Evolutionary conservation across 2,329 filamentous ascomycete genomes (phyloP).

Genomic region (Cladorrhinum sp.): DNA sequence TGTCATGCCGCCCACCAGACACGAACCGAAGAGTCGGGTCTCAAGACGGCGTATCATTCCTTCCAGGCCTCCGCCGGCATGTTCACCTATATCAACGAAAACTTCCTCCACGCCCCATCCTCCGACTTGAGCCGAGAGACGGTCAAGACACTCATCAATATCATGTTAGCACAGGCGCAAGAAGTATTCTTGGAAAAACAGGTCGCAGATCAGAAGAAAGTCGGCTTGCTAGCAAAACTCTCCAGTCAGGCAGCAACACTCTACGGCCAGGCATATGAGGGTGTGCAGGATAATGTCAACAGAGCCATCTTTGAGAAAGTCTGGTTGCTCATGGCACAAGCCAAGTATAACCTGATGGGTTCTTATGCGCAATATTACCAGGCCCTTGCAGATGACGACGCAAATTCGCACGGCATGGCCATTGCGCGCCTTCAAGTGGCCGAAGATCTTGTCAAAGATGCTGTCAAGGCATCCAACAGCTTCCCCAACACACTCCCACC

Average conservation of each 20-base stretch:
- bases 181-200: conserved; percentile 98
- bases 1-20: conserved; percentile 94
- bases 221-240: conserved; percentile 85
- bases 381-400: conserved; percentile 84
- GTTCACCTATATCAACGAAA: conserved; percentile 99
- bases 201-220: conserved; percentile 86
- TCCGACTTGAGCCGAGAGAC: conserved; percentile 95
- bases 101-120: conserved; percentile 94
- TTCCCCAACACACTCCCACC: conserved; percentile 79
- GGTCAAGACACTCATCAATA: conserved; percentile 86
- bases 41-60: conserved; percentile 96
- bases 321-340: conserved; percentile 81
- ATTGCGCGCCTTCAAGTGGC: conserved; percentile 80
- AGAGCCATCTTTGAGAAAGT: conserved; percentile 92
- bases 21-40: conserved; percentile 82
- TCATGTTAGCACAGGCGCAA: conserved; percentile 94
- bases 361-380: conserved; percentile 93
- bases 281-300: conserved; percentile 86
- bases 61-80: conserved; percentile 98
- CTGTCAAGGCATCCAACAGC: conserved; percentile 68
- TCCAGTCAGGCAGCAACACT: conserved; percentile 87
- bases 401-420: conserved; percentile 79
- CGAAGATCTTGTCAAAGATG: conserved; percentile 74
- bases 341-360: conserved; percentile 77
- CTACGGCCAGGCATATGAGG: conserved; percentile 84